Conservation (phyloP, 179 eudicot genomes). For the Drosera spatulata region DNA sequence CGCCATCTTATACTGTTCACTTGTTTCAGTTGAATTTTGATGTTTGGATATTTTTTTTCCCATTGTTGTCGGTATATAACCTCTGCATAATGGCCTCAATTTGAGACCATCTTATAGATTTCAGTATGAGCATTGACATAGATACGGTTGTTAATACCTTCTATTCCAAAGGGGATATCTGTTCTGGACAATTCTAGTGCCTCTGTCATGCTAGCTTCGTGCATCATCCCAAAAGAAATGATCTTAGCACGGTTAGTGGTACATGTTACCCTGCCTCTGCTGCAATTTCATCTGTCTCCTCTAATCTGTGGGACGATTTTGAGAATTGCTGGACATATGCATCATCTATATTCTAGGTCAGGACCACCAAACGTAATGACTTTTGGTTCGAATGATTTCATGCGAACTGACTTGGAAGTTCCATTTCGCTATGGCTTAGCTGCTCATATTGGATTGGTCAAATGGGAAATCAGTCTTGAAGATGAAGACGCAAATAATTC, state of each 20-base stretch:
- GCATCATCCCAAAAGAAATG: slow-evolving; percentile 66
- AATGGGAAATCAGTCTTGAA: slow-evolving; percentile 51
- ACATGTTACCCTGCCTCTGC: slow-evolving; percentile 26
- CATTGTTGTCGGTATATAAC: too few relatives aligned
- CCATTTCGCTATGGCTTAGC: slow-evolving; percentile 31
- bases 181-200: slow-evolving; percentile 52
- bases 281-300: slow-evolving; percentile 47
- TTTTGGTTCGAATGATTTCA: slow-evolving; percentile 8
- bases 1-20: too few relatives aligned
- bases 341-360: slow-evolving; percentile 17
- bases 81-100: too few relatives aligned
- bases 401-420: slow-evolving; percentile 17
- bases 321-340: slow-evolving; percentile 27
- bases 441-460: slow-evolving; percentile 31
- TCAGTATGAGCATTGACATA: too few relatives aligned
- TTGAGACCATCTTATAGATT: too few relatives aligned
- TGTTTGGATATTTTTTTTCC: too few relatives aligned
- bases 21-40: too few relatives aligned
- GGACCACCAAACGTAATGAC: slow-evolving; percentile 11
- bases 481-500: slow-evolving; percentile 34
- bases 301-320: slow-evolving; percentile 35
- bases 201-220: slow-evolving; percentile 37
- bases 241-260: slow-evolving; percentile 54
- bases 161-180: slow-evolving; percentile 25
- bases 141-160: slow-evolving; percentile 21